Conservation (phyloP, 768 basidiomycete species). For the Suillus occidentalis region DNA sequence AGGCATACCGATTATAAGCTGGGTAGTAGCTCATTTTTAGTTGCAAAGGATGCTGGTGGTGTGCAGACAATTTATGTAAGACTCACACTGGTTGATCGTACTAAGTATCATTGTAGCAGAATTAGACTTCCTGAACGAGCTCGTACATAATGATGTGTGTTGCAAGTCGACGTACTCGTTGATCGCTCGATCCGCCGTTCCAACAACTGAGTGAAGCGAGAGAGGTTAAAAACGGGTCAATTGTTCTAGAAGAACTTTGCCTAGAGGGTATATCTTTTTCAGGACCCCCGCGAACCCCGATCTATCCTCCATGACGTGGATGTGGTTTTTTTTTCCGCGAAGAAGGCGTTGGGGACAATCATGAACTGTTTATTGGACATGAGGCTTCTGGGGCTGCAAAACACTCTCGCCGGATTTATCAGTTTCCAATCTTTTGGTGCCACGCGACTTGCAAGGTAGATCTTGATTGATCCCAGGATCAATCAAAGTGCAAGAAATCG, state of each 20-base stretch:
- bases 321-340: constrained; percentile 3
- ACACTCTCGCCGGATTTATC: constrained; percentile 22
- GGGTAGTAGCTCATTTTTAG: too few species aligned
- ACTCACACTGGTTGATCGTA: not conserved
- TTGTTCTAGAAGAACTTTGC: not conserved
- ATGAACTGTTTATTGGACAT: constrained; percentile 19
- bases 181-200: too few species aligned
- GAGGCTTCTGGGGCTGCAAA: constrained; percentile 20
- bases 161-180: too few species aligned
- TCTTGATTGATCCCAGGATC: constrained; percentile 22
- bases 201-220: too few species aligned
- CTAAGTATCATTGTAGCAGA: too few species aligned
- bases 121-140: too few species aligned
- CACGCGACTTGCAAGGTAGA: constrained; percentile 19
- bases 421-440: constrained; percentile 24
- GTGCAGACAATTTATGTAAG: too few species aligned
- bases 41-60: too few species aligned
- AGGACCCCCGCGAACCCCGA: constrained; percentile 2
- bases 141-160: too few species aligned
- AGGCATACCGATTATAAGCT: too few species aligned
- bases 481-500: constrained; percentile 18
- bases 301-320: not conserved
- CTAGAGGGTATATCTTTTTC: too few species aligned
- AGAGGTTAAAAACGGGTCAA: too few species aligned
- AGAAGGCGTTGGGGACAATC: constrained; percentile 13